Conservation (phyloP, 2,329 filamentous ascomycete genomes). For the Colletotrichum incanum region DNA sequence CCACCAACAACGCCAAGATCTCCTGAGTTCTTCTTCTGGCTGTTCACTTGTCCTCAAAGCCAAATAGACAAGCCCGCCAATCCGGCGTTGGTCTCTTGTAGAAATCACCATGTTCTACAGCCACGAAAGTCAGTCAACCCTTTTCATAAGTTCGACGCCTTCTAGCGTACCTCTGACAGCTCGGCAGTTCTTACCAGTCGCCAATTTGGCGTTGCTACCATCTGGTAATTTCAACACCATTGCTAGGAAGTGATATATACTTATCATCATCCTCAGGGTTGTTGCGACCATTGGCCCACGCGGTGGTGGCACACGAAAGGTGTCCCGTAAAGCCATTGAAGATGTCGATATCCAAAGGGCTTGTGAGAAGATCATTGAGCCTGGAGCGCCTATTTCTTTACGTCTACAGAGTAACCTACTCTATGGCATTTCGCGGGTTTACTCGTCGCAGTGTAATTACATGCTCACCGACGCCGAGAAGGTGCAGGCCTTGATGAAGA, state of each 20-base stretch:
- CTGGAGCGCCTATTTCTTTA: conserved; percentile 87
- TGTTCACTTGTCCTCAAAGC: background rate
- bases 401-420: conserved; percentile 92
- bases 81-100: conserved; percentile 21
- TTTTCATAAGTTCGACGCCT: background rate
- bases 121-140: conserved; percentile 82
- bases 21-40: too few relatives aligned
- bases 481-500: conserved; percentile 80
- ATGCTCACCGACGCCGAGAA: conserved; percentile 85
- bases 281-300: conserved; percentile 85
- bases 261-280: conserved; percentile 73
- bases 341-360: conserved; percentile 90
- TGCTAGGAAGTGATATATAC: background rate
- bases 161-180: conserved; percentile 46
- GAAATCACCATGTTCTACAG: conserved; percentile 87
- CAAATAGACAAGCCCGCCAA: background rate
- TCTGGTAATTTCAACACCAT: conserved; percentile 77
- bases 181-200: conserved; percentile 82
- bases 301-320: conserved; percentile 78
- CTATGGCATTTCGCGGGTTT: conserved; percentile 88
- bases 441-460: conserved; percentile 89
- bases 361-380: conserved; percentile 89
- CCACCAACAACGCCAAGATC: background rate
- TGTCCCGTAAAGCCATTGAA: conserved; percentile 89
- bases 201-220: conserved; percentile 93